phyloP scores from a whole-genome alignment of 768 basidiomycete genomes.

The Sporobolomyces pararoseus region DNA sequence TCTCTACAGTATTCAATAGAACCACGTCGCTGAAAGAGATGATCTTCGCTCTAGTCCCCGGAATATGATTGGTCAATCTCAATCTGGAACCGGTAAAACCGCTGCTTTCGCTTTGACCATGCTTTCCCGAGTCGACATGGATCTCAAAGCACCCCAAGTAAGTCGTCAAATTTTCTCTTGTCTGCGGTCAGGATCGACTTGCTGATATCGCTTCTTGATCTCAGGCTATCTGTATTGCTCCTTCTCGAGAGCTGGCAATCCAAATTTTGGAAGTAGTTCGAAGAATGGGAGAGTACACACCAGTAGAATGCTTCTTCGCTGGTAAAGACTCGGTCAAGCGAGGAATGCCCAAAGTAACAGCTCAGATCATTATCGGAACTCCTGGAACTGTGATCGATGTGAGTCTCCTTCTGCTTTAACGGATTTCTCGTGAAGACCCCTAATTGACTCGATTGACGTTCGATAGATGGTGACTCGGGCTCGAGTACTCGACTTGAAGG shows the following conservation, averaged over 20 bases:
- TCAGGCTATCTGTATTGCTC: conserved; percentile 93
- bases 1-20: too few species aligned
- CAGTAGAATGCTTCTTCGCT: conserved; percentile 88
- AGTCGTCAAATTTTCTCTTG: conserved; percentile 16
- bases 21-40: too few species aligned
- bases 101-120: conserved; percentile 97
- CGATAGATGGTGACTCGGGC: conserved; percentile 43
- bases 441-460: too few species aligned
- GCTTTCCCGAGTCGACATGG: conserved; percentile 87
- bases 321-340: conserved; percentile 66
- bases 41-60: too few species aligned
- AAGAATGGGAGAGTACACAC: conserved; percentile 91
- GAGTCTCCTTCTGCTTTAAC: conserved; percentile 58
- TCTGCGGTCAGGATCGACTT: background rate
- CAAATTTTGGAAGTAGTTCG: conserved; percentile 95
- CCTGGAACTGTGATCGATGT: conserved; percentile 92
- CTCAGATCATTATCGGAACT: conserved; percentile 91
- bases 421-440: too few species aligned
- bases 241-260: conserved; percentile 90
- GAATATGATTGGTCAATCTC: conserved; percentile 99
- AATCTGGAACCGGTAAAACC: conserved; percentile 98
- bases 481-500: conserved; percentile 61
- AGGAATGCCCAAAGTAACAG: conserved; percentile 58
- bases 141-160: conserved; percentile 77
- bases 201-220: background rate